Evolutionary conservation across 2,329 filamentous ascomycete species (phyloP).

Genomic region (Ophiostoma tasmaniense): DNA sequence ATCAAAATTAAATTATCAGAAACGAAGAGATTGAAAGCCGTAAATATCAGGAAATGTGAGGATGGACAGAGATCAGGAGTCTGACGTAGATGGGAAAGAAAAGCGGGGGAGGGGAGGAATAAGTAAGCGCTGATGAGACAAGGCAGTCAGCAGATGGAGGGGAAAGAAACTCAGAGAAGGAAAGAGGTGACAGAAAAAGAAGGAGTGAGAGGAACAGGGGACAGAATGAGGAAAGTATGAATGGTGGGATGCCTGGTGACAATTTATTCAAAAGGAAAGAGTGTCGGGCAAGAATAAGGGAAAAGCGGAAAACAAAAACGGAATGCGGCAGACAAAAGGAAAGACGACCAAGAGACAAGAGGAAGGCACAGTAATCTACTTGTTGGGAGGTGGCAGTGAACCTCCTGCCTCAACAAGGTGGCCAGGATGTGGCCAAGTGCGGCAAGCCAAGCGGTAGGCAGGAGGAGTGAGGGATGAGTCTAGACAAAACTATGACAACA

Average conservation of each 20-base stretch:
- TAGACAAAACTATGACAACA: too few species aligned
- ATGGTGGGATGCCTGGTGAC: neutral
- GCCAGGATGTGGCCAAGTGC: neutral
- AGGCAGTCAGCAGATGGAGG: neutral
- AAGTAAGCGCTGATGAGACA: neutral
- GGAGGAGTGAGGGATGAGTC: neutral
- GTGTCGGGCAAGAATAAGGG: neutral
- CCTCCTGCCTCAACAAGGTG: neutral
- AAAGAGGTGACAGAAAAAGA: neutral
- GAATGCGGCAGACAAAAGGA: neutral
- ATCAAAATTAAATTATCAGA: neutral
- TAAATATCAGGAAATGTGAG: neutral
- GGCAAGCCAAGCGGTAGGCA: neutral
- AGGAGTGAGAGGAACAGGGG: neutral
- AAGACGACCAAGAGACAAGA: neutral
- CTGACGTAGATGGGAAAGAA: constrained; percentile 5
- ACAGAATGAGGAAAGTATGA: neutral
- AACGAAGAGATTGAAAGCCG: neutral
- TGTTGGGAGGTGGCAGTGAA: neutral
- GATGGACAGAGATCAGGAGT: neutral
- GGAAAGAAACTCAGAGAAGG: neutral
- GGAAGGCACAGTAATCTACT: neutral
- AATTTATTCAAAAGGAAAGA: neutral
- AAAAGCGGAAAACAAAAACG: neutral
- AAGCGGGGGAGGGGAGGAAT: constrained; percentile 4